Evolutionary conservation across 108 stramenopile genomes (phyloP).

Genomic region (Nitzschia inconspicua): DNA sequence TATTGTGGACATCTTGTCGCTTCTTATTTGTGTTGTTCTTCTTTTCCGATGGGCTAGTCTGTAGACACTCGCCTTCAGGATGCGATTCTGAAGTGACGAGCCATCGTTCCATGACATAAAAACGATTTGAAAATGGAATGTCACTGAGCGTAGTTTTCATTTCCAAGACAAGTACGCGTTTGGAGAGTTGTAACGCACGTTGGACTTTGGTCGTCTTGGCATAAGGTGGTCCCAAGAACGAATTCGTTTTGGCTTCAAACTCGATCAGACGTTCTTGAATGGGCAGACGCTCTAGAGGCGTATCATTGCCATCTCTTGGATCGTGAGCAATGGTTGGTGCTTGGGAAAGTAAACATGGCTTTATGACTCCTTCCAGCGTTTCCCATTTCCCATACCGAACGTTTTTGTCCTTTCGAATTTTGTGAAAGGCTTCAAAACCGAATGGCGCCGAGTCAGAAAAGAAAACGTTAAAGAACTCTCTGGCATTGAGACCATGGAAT

Average conservation of each 20-base stretch:
- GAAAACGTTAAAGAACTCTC: constrained; percentile 75
- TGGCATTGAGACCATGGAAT: constrained; percentile 55
- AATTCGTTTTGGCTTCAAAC: constrained; percentile 74
- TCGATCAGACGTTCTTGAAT: constrained; percentile 41
- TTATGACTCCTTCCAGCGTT: not conserved
- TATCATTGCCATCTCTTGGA: not conserved
- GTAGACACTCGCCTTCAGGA: constrained; percentile 1
- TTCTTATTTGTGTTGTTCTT: constrained; percentile 2
- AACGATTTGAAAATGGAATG: constrained; percentile 74
- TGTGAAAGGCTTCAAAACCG: constrained; percentile 71
- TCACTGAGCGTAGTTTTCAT: constrained; percentile 56
- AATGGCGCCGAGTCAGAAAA: constrained; percentile 79
- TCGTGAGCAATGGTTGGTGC: not conserved
- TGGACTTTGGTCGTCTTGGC: constrained; percentile 72
- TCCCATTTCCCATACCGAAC: constrained; percentile 65
- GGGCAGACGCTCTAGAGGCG: not conserved
- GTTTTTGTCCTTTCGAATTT: constrained; percentile 63
- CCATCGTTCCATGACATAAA: constrained; percentile 79
- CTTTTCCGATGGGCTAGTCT: not conserved
- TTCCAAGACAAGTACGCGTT: constrained; percentile 61
- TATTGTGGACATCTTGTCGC: constrained; percentile 4
- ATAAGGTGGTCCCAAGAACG: constrained; percentile 69
- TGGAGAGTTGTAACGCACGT: constrained; percentile 49
- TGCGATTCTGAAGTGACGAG: constrained; percentile 46
- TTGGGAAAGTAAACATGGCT: constrained; percentile 7